A percentile compares a stretch with the other conserved stretches of the same genome.
These are phyloP conservation scores for Diplodia scrobiculata DNA, from an alignment of 2,329 filamentous ascomycete species.

Conservation along the genomic window DNA sequence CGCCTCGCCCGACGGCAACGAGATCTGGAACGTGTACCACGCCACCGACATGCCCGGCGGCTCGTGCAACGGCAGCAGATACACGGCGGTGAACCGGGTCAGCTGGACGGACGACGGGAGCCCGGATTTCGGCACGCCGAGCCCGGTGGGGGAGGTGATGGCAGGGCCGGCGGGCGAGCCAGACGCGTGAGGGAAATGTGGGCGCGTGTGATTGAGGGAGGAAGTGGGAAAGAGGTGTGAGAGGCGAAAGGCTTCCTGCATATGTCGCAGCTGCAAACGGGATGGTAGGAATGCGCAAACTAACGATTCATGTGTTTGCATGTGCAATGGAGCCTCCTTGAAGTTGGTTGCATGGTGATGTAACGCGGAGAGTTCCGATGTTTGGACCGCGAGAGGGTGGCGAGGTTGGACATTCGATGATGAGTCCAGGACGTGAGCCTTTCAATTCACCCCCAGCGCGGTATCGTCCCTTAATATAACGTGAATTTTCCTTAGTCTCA, in stretches of 20 bases:
- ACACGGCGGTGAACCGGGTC: constrained; percentile 57
- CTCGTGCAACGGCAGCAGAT: constrained; percentile 57
- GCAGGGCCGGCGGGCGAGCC: constrained; percentile 43
- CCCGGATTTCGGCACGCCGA: constrained; percentile 54
- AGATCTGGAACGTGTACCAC: constrained; percentile 61
- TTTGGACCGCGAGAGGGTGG: too few relatives aligned
- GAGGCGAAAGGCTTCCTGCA: neutral
- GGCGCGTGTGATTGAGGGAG: neutral
- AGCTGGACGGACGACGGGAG: constrained; percentile 55
- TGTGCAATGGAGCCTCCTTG: too few relatives aligned
- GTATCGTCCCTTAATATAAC: too few relatives aligned
- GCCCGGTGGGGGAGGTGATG: constrained; percentile 38
- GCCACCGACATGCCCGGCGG: constrained; percentile 55
- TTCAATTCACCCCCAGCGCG: too few relatives aligned
- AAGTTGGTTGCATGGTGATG: too few relatives aligned
- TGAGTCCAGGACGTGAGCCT: too few relatives aligned
- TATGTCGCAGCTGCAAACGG: neutral
- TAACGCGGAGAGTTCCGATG: too few relatives aligned
- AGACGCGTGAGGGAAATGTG: neutral
- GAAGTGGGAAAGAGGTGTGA: neutral
- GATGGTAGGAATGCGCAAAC: too few relatives aligned
- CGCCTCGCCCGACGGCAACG: constrained; percentile 56
- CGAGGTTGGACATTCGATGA: too few relatives aligned
- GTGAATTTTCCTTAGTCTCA: too few relatives aligned
- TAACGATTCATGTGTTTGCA: too few relatives aligned